Evolutionary conservation across 768 basidiomycete genomes (phyloP).

Genomic region (Paxillus involutus): DNA sequence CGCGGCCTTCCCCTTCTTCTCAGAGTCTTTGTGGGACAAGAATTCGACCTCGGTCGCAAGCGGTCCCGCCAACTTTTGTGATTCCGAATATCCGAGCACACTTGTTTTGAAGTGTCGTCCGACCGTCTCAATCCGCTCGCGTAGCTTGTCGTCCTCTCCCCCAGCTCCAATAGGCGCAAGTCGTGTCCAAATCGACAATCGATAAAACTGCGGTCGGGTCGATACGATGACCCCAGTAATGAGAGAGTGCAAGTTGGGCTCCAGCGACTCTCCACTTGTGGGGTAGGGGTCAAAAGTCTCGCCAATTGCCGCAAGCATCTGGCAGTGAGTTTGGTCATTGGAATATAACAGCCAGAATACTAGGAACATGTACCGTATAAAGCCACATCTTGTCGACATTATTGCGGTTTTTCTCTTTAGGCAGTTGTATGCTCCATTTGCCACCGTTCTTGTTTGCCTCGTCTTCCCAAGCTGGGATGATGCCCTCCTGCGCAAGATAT

Average conservation of each 20-base stretch:
- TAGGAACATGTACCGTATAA: conserved; percentile 70
- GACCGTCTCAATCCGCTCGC: conserved; percentile 80
- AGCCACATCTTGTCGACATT: conserved; percentile 97
- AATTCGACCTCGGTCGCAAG: conserved; percentile 95
- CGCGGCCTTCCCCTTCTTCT: conserved; percentile 86
- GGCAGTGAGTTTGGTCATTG: conserved; percentile 8
- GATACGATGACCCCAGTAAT: conserved; percentile 96
- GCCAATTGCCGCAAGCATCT: conserved; percentile 99
- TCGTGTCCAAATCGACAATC: conserved; percentile 97
- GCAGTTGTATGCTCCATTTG: conserved; percentile 98
- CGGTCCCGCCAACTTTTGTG: conserved; percentile 77
- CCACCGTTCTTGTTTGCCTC: conserved; percentile 96
- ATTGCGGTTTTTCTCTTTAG: conserved; percentile 86
- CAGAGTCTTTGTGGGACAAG: conserved; percentile 90
- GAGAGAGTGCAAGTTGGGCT: conserved; percentile 53
- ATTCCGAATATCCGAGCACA: conserved; percentile 79
- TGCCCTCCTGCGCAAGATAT: conserved; percentile 65
- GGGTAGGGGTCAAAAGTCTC: conserved; percentile 96
- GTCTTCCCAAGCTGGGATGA: conserved; percentile 98
- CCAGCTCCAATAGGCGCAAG: conserved; percentile 66
- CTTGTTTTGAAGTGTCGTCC: conserved; percentile 89
- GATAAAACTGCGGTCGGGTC: conserved; percentile 92
- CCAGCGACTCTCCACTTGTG: conserved; percentile 42
- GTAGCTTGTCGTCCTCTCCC: conserved; percentile 54
- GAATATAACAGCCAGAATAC: neutral